A percentile compares a stretch with the other conserved stretches of the same genome.
phyloP scores from a whole-genome alignment of 768 basidiomycete genomes.

The Pleurotus eryngii region DNA sequence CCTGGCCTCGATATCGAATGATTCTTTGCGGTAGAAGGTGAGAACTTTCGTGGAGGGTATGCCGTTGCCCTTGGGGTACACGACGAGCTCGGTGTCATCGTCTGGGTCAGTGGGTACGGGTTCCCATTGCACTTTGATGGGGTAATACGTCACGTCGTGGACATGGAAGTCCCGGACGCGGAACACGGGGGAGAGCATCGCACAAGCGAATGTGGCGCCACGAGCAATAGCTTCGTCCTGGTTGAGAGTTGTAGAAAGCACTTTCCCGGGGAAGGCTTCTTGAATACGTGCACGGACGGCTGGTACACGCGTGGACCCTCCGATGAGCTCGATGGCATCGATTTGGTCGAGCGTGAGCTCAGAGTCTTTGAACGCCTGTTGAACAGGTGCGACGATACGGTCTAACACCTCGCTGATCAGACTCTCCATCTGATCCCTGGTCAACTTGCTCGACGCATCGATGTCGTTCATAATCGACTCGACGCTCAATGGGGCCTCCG shows the following conservation, averaged over 20 bases:
- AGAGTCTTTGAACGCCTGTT: slow-evolving; percentile 77
- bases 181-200: slow-evolving; percentile 97
- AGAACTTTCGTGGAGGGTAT: slow-evolving; percentile 95
- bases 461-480: slow-evolving; percentile 97
- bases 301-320: slow-evolving; percentile 91
- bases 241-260: slow-evolving; percentile 91
- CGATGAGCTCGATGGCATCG: slow-evolving; percentile 89
- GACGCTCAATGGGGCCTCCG: slow-evolving; percentile 84
- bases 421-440: slow-evolving; percentile 77
- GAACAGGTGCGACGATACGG: slow-evolving; percentile 71
- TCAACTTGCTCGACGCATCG: slow-evolving; percentile 84
- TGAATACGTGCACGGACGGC: slow-evolving; percentile 88
- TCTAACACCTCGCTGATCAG: slow-evolving; percentile 76
- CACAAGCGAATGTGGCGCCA: slow-evolving; percentile 95
- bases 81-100: slow-evolving; percentile 88
- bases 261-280: slow-evolving; percentile 75
- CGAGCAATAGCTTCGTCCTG: slow-evolving; percentile 97
- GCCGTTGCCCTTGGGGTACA: slow-evolving; percentile 82
- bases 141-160: slow-evolving; percentile 82
- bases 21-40: slow-evolving; percentile 86
- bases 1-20: slow-evolving; percentile 84
- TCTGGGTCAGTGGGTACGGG: slow-evolving; percentile 69
- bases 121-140: slow-evolving; percentile 90
- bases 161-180: slow-evolving; percentile 93
- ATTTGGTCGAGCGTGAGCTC: slow-evolving; percentile 82